A percentile compares a stretch with the other conserved stretches of the same genome.
These are phyloP conservation scores for Botrytis sinoallii DNA, from an alignment of 2,329 filamentous ascomycete species.

Conservation along the genomic window DNA sequence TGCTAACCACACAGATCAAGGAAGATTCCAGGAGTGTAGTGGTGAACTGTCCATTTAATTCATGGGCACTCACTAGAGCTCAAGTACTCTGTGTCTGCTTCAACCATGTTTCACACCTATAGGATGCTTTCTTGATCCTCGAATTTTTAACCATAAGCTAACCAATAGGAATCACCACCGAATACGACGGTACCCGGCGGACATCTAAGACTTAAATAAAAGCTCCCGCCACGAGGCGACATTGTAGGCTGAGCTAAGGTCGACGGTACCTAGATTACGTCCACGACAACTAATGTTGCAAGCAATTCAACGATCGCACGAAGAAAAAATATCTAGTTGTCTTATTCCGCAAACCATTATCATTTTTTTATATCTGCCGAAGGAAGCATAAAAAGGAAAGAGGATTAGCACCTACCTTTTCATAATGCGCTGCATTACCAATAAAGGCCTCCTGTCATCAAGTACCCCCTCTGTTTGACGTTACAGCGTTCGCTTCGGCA, in stretches of 20 bases:
- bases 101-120: not conserved
- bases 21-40: not conserved
- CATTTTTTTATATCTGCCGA: not conserved
- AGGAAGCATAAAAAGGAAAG: not conserved
- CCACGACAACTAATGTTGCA: not conserved
- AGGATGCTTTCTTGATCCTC: not conserved
- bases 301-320: not conserved
- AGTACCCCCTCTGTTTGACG: not conserved
- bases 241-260: not conserved
- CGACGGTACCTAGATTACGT: not conserved
- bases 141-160: not conserved
- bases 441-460: not conserved
- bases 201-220: not conserved
- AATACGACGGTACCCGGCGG: not conserved
- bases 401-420: not conserved
- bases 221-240: not conserved
- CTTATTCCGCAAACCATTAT: not conserved
- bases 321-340: not conserved
- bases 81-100: not conserved
- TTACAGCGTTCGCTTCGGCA: constrained; percentile 9
- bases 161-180: not conserved
- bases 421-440: not conserved
- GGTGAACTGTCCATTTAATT: not conserved
- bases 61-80: not conserved
- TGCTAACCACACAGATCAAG: not conserved